Evolutionary conservation across 2,329 filamentous ascomycete genomes (phyloP).

Genomic region (Cladosporium sp.): DNA sequence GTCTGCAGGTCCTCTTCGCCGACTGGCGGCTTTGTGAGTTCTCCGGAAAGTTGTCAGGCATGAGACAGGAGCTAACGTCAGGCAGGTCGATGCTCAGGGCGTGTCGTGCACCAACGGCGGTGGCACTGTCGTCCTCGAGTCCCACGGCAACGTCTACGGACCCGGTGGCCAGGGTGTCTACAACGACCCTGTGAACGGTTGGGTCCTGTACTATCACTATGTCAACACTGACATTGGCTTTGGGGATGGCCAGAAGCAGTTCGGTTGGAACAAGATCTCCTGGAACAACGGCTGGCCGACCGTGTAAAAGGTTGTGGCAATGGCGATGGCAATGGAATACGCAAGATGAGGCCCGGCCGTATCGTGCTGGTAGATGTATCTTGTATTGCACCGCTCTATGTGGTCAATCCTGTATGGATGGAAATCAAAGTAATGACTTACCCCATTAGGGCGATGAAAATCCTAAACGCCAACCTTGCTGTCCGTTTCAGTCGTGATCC

Average conservation of each 20-base stretch:
- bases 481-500: too few species aligned
- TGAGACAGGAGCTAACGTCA: background rate
- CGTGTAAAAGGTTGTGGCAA: constrained; percentile 5
- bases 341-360: too few species aligned
- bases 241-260: constrained; percentile 38
- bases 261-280: constrained; percentile 47
- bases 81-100: constrained; percentile 46
- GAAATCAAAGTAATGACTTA: too few species aligned
- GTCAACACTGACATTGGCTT: constrained; percentile 44
- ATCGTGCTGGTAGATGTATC: too few species aligned
- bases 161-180: constrained; percentile 60
- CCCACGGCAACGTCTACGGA: constrained; percentile 56
- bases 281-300: constrained; percentile 47
- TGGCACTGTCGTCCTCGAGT: constrained; percentile 55
- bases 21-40: constrained; percentile 46
- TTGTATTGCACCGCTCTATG: too few species aligned
- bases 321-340: too few species aligned
- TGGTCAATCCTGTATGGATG: too few species aligned
- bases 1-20: constrained; percentile 54
- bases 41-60: background rate
- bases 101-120: constrained; percentile 49
- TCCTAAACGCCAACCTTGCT: background rate
- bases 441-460: background rate
- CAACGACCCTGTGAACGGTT: constrained; percentile 43
- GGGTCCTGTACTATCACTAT: constrained; percentile 59